Base-by-base conservation (phyloP, 2,329 filamentous ascomycete genomes). In the Knufia fluminis region DNA sequence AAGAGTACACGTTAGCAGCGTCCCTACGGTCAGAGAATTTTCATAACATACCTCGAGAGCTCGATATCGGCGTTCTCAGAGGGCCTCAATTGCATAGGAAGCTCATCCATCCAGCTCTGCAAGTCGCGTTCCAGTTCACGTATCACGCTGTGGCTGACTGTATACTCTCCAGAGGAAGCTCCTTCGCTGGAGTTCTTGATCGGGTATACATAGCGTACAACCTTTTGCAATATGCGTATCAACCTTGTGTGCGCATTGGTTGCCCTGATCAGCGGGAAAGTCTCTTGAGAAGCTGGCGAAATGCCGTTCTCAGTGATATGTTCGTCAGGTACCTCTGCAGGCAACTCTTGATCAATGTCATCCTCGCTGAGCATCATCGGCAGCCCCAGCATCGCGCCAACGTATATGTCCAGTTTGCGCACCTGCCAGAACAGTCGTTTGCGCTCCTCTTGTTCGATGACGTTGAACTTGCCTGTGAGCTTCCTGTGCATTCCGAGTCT, bases 401-500 rank as follows among this genome's bases (percentile, higher is more conserved):
- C 71, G 54, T 74, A 74, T 36, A 70, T 68, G 53, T 75, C 72
- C 67, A 74, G 70, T 52, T 71, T 73, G 39, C 71, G 68, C 17
- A 74, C 60, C 9, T 71, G 64, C 72, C 72, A 74, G 55, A 74
- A 74, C 44, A 72, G 82, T 54, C 85, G 78, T 62, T 85, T 84
- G 41, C 83, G 80, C 41, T 86, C 77, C 65, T 89, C 83, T 59
- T 83, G 79, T 60, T 82, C 81, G 46, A 89, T 77, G 43, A 83
- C 82, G 58, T 86, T 82, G 52, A 85, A 78, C 49, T 78, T 75
- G 42, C 83, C 79, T 10, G 80, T 72, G 4, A 91, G 68, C 52
- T 85, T 79, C 46, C 86, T 82, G 63, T 92, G 86, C 22, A 91
- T 71, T 6, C 86, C 86, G 68, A 91, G 82, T 23, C 85, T 79